phyloP scores from a whole-genome alignment of 2,329 filamentous ascomycete species.

The Verticillium alfalfae region DNA sequence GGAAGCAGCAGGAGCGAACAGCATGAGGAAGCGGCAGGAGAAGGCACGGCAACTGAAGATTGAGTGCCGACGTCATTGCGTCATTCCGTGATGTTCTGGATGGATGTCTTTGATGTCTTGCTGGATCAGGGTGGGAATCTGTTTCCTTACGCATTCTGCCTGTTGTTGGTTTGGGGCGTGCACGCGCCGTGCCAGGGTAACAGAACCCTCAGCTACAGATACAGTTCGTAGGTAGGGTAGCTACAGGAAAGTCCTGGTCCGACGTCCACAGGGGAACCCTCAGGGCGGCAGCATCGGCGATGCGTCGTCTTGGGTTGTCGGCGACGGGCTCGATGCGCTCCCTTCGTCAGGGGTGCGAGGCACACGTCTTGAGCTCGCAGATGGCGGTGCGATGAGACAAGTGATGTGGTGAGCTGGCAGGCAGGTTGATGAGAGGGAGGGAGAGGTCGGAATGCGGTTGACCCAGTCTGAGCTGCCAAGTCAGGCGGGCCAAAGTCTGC shows the following conservation, averaged over 20 bases:
- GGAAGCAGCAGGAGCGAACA: too few relatives aligned
- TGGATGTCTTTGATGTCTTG: too few relatives aligned
- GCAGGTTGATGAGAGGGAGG: neutral
- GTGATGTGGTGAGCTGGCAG: neutral
- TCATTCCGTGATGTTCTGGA: neutral
- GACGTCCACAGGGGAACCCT: neutral
- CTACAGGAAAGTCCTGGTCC: neutral
- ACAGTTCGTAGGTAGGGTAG: neutral
- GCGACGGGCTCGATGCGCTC: neutral
- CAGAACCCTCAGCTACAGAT: neutral
- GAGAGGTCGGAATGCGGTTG: neutral
- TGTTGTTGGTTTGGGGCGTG: neutral
- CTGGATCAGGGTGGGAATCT: neutral
- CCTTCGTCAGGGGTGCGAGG: neutral
- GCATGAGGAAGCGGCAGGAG: too few relatives aligned
- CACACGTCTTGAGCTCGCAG: neutral
- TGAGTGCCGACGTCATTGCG: neutral
- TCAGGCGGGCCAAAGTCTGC: neutral
- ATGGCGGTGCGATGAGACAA: neutral
- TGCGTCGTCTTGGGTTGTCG: neutral
- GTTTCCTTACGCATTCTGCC: neutral
- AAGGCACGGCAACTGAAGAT: too few relatives aligned
- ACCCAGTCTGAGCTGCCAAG: neutral
- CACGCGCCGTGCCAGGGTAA: neutral
- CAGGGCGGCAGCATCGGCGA: neutral